Conservation (phyloP, 306 rosid species). For the Malus asiatica region DNA sequence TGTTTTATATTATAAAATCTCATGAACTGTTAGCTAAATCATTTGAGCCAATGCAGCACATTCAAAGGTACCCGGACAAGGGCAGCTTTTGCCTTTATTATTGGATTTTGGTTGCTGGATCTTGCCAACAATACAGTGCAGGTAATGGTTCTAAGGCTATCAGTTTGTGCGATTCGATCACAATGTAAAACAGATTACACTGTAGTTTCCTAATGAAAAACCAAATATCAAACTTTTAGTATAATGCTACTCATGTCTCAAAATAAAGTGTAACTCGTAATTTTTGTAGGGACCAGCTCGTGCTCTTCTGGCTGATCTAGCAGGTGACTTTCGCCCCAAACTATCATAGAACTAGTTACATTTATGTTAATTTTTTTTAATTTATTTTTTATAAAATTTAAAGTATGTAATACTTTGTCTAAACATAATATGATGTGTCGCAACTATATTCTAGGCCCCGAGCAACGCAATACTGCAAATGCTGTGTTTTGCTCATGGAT, state of each 20-base stretch:
- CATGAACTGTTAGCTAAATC: constrained; percentile 14
- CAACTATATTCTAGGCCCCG: constrained; percentile 55
- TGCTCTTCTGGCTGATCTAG: constrained; percentile 95
- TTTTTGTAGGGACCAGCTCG: constrained; percentile 91
- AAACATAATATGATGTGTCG: neutral
- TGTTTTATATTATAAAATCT: constrained; percentile 1
- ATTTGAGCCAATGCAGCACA: constrained; percentile 44
- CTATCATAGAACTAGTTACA: neutral
- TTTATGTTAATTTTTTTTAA: neutral
- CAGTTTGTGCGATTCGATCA: neutral
- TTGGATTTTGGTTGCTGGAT: constrained; percentile 99
- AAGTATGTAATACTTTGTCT: neutral
- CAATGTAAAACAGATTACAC: neutral
- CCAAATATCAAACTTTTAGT: neutral
- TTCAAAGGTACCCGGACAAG: constrained; percentile 84
- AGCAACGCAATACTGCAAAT: constrained; percentile 86
- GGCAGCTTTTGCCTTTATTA: constrained; percentile 82
- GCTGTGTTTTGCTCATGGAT: constrained; percentile 98
- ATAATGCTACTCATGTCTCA: neutral
- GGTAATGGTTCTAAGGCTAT: constrained; percentile 41
- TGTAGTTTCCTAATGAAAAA: neutral
- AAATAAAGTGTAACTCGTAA: constrained; percentile 7
- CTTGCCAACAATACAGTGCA: constrained; percentile 99
- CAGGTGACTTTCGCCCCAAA: constrained; percentile 42
- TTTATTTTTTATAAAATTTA: no score